Evolutionary conservation across 2,329 filamentous ascomycete species (phyloP), one percentile per base, ranked within the genome.

Genomic region (Aureobasidium sp.): DNA sequence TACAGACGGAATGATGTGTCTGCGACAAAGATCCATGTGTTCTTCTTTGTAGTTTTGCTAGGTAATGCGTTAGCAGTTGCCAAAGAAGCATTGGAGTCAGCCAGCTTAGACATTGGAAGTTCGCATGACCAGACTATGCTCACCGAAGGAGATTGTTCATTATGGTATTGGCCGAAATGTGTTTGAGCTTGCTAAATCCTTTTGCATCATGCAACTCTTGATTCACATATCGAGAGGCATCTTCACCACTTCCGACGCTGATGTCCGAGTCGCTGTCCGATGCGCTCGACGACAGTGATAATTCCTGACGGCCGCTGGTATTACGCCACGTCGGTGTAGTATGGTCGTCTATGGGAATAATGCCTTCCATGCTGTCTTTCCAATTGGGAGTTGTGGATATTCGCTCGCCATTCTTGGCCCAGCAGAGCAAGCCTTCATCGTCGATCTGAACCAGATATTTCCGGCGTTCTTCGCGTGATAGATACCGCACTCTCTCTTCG

Each of bases 21-120:
- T 21, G 86, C 85, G 6, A 90, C 90, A 62, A 95, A 96, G 59
- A 95, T 94, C 90, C 90, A 95, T 4, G 87, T 93, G 63, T 91
- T 90, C 58, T 89, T 89, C 67, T 84, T 86, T 34, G 90, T 86
- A 0, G 86, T 84, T 58, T 88, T 85, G 56, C 48, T 51, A n/a
- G 6, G 25, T 10, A 3, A 3, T 4, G 1, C 30, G 47, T 50
- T 11, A 48, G 44, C 22, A 29, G 2, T n/a, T 12, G 5, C n/a
- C n/a, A n/a, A n/a, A 32, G 12, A 30, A 2, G 24, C 11, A 7
- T n/a, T 11, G 6, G 10, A 32, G n/a, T n/a, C n/a, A n/a, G n/a
- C n/a, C n/a, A n/a, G n/a, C n/a, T n/a, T n/a, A n/a, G n/a, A 11
- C 5, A 11, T n/a, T 35, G 12, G 6, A 25, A 6, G 4, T 3